Evolutionary conservation across 2,329 filamentous ascomycete species (phyloP), one percentile per base, ranked within the genome.

Genomic region (Xylaria sp.): DNA sequence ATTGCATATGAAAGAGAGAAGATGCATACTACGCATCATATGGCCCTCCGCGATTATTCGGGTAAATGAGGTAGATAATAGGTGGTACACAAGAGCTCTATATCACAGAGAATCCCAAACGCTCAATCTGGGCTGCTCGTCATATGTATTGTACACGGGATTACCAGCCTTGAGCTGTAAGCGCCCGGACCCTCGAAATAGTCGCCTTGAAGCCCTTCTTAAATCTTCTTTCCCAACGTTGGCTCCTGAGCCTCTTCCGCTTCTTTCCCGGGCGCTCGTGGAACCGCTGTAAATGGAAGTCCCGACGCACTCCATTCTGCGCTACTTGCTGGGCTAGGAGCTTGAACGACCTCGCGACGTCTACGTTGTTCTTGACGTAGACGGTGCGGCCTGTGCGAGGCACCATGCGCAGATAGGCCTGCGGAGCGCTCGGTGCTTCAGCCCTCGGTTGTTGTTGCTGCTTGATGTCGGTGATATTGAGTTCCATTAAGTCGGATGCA

Each of bases 111-210:
- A 27, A 27, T 17, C 54, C 27, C 41, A 51, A 25, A 60, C 25
- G 40, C 33, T 56, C 40, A 38, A 44, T 27, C 48, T 44, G 43
- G 43, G 48, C 29, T 37, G 41, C 52, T 58, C 38, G 19, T 53
- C 21, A 48, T 60, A n/a, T n/a, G n/a, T n/a, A 67, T 10, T 64
- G 61, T 67, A 69, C 66, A 69, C 43, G 27, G 13, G 48, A 44
- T 48, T 71, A 96, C 91, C 92, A 95, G 2, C 92, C 92, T 77
- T 95, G 91, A 73, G 80, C 85, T 69, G 85, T 89, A 78, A 96
- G 80, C 74, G 90, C 84, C 72, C 84, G 80, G 5, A 92, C 90
- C 67, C 90, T 81, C 40, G 70, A 73, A 7, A 91, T 84, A 10
- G 87, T 85, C 4, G 83, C 83, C 74, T 80, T 82, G 77, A 95